Conservation (phyloP, 768 basidiomycete species). For the Suillus luteus region DNA sequence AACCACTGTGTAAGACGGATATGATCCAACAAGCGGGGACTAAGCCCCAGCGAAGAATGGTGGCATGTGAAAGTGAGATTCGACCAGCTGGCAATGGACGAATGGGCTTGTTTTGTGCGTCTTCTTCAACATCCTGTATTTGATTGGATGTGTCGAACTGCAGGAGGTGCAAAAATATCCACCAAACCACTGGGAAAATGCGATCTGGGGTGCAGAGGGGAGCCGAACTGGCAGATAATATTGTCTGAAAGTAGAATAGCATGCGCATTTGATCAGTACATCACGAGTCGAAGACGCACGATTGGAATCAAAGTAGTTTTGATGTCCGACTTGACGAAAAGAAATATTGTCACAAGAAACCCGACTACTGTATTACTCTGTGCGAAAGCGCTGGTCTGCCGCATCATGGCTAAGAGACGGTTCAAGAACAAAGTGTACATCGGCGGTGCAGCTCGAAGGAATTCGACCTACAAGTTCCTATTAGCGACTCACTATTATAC, state of each 20-base stretch:
- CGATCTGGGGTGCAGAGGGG: neutral
- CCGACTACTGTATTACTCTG: neutral
- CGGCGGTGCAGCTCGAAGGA: neutral
- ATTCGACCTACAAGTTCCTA: neutral
- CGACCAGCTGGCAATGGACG: neutral
- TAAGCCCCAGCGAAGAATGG: constrained; percentile 1
- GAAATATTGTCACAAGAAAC: neutral
- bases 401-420: neutral
- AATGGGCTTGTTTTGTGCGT: neutral
- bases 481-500: too few species aligned
- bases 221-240: neutral
- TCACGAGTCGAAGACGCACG: neutral
- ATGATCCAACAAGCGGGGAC: neutral
- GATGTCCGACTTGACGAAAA: neutral
- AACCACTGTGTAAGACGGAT: neutral
- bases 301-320: neutral
- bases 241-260: neutral
- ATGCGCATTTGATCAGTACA: neutral
- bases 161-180: constrained; percentile 1
- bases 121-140: neutral
- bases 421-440: neutral
- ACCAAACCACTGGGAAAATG: neutral
- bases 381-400: neutral
- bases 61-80: neutral
- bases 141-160: neutral